Evolutionary conservation across 2,329 filamentous ascomycete species (phyloP), one percentile per base, ranked within the genome.

Genomic region (Cryphonectria parasitica): DNA sequence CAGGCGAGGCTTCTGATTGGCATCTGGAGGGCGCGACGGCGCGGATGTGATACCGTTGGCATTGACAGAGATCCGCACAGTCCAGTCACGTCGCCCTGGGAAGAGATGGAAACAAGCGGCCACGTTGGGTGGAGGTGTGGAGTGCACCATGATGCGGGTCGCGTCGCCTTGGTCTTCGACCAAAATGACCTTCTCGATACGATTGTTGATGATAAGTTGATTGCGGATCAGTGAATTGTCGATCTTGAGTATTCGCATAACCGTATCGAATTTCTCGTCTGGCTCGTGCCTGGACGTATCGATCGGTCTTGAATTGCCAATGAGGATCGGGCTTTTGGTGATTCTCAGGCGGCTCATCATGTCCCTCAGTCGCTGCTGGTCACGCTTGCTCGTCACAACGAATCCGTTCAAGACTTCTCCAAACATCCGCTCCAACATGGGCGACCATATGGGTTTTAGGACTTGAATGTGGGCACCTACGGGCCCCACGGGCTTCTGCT

Each of bases 121-220:
- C 15, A 95, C 92, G 73, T 97, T 95, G 19, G 81, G 85, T 31
- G 71, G 71, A 0, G 91, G 89, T n/a, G 83, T 83, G 56, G 82
- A 82, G 67, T 86, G 84, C 72, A 91, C 89, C 87, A 97, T 92
- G 62, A 92, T 87, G 4, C 85, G 82, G 60, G 91, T 85, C 0
- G 91, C 96, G 69, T 93, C 87, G 1, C 85, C 80, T 39, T 92
- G 85, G 41, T 91, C 84, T 69, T 90, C 84, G 68, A 98, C 89
- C 0, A 99, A 84, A 7, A 97, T 88, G 10, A 91, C 89, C 79
- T 98, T 95, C 73, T 99, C 96, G 67, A 98, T 93, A 8, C 83
- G 82, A 75, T 94, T 87, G 73, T 90, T 91, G 78, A 98, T 96
- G 76, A 99, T 91, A 63, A 98, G 83, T 71, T 94, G 91, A 72